Conservation (phyloP, 208 protist genomes). For the Leishmania lainsoni region DNA sequence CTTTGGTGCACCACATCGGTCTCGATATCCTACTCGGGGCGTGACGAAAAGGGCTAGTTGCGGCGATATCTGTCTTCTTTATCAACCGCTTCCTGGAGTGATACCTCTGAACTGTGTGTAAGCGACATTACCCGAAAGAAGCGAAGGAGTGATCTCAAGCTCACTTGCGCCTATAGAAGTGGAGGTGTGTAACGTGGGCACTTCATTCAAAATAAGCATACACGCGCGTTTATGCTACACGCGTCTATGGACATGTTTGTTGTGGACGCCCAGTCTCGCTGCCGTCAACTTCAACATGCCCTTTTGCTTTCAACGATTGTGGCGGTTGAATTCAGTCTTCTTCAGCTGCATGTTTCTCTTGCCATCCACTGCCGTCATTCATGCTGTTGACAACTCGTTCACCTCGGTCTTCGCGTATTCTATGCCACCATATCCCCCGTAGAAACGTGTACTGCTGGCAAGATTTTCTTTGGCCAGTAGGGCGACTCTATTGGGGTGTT, state of each 20-base stretch:
- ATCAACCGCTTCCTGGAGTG: not conserved
- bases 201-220: not conserved
- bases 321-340: not conserved
- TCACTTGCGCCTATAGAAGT: not conserved
- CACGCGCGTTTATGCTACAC: too few relatives aligned
- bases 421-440: not conserved
- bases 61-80: not conserved
- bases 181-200: not conserved
- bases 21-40: not conserved
- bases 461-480: not conserved
- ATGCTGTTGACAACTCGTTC: not conserved
- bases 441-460: not conserved
- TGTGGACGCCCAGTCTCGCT: not conserved
- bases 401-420: not conserved
- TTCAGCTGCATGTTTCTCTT: not conserved
- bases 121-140: not conserved
- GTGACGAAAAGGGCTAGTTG: not conserved
- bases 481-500: not conserved
- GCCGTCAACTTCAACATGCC: not conserved
- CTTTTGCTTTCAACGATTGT: not conserved
- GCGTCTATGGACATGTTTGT: not conserved
- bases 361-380: not conserved
- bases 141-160: not conserved
- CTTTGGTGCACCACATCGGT: not conserved
- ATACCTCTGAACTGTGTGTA: not conserved